These are phyloP conservation scores for Striga hermonthica DNA, from an alignment of 305 asterid species.

Conservation along the genomic window DNA sequence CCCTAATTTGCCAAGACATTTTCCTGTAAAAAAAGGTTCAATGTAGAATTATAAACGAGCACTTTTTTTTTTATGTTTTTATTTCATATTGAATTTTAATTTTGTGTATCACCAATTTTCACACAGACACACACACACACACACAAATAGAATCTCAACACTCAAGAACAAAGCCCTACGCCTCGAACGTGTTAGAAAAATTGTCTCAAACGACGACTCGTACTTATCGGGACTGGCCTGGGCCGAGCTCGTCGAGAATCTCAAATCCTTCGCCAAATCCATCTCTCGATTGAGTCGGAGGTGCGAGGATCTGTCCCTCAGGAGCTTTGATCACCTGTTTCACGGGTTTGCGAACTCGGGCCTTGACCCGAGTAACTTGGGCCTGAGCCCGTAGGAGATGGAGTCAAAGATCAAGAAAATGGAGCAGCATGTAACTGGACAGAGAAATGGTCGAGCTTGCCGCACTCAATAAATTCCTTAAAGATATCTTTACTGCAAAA, in stretches of 20 bases:
- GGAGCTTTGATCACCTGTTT: slow-evolving; percentile 53
- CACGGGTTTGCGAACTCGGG: slow-evolving; percentile 67
- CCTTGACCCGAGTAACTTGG: slow-evolving; percentile 60
- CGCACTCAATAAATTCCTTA: slow-evolving; percentile 45
- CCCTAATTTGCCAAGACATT: no score
- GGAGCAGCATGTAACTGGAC: slow-evolving; percentile 54
- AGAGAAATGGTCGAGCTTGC: slow-evolving; percentile 68
- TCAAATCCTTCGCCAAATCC: slow-evolving; percentile 51
- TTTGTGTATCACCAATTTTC: no score
- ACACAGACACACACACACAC: no score
- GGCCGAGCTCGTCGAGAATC: slow-evolving; percentile 71
- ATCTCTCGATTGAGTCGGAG: slow-evolving; percentile 51
- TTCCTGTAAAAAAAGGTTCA: no score
- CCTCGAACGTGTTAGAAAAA: slow-evolving; percentile 85
- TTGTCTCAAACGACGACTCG: slow-evolving; percentile 75
- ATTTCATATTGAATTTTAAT: no score
- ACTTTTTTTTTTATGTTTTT: no score
- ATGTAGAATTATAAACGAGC: no score
- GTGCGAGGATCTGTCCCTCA: slow-evolving; percentile 61
- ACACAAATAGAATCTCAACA: no score
- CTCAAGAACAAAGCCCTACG: slow-evolving; percentile 19
- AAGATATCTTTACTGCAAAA: slow-evolving; percentile 40
- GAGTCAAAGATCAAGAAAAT: slow-evolving; percentile 54
- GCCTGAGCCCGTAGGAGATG: slow-evolving; percentile 52
- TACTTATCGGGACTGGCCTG: slow-evolving; percentile 72